Percentiles rank a stretch among this genome's conserved stretches.
Conservation (phyloP, 2,329 filamentous ascomycete species). For the Paramyrothecium sp. region DNA sequence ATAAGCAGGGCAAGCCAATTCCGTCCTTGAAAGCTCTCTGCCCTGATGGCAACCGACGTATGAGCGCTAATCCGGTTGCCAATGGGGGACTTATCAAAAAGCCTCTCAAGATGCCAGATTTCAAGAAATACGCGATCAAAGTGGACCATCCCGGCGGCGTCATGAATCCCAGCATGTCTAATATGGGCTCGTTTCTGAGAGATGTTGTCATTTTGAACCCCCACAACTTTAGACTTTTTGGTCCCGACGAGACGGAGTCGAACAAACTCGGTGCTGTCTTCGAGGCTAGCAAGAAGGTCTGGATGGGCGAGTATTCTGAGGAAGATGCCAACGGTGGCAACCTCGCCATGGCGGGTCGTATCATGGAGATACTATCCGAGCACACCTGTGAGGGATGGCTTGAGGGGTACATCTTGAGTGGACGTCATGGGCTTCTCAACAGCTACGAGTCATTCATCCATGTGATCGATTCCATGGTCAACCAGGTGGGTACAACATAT, state of each 20-base stretch:
- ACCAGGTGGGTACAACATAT: conserved; percentile 56
- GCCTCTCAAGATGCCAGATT: conserved; percentile 68
- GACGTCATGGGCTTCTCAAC: conserved; percentile 74
- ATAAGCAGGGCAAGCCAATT: conserved; percentile 60
- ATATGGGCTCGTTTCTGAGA: conserved; percentile 65
- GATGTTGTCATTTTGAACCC: conserved; percentile 66
- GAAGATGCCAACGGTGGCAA: conserved; percentile 76
- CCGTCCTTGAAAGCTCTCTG: conserved; percentile 64
- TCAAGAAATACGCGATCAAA: conserved; percentile 63
- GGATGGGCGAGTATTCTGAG: conserved; percentile 76
- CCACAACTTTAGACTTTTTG: conserved; percentile 71
- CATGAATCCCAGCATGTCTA: conserved; percentile 63
- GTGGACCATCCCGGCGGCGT: conserved; percentile 60
- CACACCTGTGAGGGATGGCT: conserved; percentile 80
- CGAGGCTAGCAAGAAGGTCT: conserved; percentile 73
- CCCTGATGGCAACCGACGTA: conserved; percentile 64
- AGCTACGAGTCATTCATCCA: conserved; percentile 83
- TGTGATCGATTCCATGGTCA: conserved; percentile 83
- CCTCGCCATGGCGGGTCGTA: conserved; percentile 63
- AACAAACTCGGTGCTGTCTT: conserved; percentile 76
- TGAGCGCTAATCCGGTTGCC: conserved; percentile 75
- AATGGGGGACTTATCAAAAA: conserved; percentile 69
- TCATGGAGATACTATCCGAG: conserved; percentile 87
- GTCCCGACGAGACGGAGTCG: conserved; percentile 78
- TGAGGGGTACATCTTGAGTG: conserved; percentile 74